phyloP scores from a whole-genome alignment of 2,329 filamentous ascomycete species.

The Ophiostoma fasciatum region DNA sequence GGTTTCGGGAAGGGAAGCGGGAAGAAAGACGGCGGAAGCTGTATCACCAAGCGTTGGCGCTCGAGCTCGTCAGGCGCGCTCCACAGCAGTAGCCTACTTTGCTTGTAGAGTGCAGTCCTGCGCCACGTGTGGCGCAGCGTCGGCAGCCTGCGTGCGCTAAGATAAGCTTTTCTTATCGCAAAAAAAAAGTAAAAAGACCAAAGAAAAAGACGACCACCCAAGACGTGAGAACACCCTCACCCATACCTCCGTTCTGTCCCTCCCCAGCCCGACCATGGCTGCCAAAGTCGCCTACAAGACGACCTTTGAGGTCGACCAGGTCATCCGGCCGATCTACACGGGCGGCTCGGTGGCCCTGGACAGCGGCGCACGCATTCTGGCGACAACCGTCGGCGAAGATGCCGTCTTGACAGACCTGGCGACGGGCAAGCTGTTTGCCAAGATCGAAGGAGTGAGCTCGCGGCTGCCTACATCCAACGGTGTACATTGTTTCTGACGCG shows the following conservation, averaged over 20 bases:
- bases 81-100: too few relatives aligned
- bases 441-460: constrained; percentile 76
- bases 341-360: constrained; percentile 79
- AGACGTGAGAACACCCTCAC: background rate
- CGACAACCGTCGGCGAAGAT: constrained; percentile 84
- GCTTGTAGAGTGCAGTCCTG: too few relatives aligned
- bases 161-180: constrained; percentile 22
- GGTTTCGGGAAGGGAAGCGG: constrained; percentile 2
- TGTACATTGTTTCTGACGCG: constrained; percentile 16
- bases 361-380: constrained; percentile 65
- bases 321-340: constrained; percentile 86
- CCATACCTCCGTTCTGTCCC: background rate
- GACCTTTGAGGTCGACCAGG: constrained; percentile 71
- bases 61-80: too few relatives aligned
- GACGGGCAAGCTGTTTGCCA: constrained; percentile 67
- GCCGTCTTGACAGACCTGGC: constrained; percentile 72
- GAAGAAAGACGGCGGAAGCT: background rate
- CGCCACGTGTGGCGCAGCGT: constrained; percentile 4
- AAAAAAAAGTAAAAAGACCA: constrained; percentile 10
- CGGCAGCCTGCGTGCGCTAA: constrained; percentile 16
- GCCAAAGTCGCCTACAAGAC: constrained; percentile 57
- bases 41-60: background rate
- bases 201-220: background rate
- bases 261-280: constrained; percentile 30
- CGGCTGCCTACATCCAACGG: too few relatives aligned